Conservation (phyloP, 352 stramenopile genomes). For the Phytopythium ostracodes region DNA sequence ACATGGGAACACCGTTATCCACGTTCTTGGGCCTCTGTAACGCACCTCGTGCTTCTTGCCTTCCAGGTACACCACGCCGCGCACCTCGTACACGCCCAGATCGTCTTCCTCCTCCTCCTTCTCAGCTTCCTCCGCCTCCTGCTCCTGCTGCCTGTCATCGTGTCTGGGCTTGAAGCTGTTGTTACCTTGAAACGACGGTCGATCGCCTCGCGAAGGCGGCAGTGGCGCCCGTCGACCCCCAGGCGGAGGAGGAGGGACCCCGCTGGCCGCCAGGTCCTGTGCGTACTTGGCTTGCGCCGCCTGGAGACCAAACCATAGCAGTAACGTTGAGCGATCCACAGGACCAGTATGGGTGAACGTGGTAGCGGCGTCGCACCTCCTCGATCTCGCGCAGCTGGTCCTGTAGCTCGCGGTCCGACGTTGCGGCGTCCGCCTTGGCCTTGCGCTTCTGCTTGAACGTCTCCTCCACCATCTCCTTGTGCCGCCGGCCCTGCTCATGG, state of each 20-base stretch:
- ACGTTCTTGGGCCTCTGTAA: neutral
- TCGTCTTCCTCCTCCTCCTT: slow-evolving; percentile 52
- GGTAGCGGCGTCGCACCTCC: slow-evolving; percentile 15
- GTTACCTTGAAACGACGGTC: neutral
- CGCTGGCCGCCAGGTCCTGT: slow-evolving; percentile 40
- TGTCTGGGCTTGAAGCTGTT: neutral
- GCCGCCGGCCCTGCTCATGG: slow-evolving; percentile 70
- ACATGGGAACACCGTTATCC: neutral
- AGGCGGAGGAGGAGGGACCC: slow-evolving; percentile 24
- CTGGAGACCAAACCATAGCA: slow-evolving; percentile 3
- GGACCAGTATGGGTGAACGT: neutral
- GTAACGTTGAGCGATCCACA: neutral
- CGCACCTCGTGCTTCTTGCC: slow-evolving; percentile 63
- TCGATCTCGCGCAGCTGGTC: slow-evolving; percentile 76
- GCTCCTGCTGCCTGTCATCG: neutral
- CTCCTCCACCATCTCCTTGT: slow-evolving; percentile 75
- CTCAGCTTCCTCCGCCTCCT: slow-evolving; percentile 7
- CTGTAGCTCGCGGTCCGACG: slow-evolving; percentile 52
- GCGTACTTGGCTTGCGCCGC: slow-evolving; percentile 53
- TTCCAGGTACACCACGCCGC: slow-evolving; percentile 74
- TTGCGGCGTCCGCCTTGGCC: slow-evolving; percentile 52
- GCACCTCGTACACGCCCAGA: slow-evolving; percentile 64
- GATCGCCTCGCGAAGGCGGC: neutral
- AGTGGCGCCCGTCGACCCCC: neutral
- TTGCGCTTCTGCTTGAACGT: slow-evolving; percentile 72